Evolutionary conservation across 768 basidiomycete genomes (phyloP), one percentile per base, ranked within the genome.

Genomic region (Leccinum fibrillosum): DNA sequence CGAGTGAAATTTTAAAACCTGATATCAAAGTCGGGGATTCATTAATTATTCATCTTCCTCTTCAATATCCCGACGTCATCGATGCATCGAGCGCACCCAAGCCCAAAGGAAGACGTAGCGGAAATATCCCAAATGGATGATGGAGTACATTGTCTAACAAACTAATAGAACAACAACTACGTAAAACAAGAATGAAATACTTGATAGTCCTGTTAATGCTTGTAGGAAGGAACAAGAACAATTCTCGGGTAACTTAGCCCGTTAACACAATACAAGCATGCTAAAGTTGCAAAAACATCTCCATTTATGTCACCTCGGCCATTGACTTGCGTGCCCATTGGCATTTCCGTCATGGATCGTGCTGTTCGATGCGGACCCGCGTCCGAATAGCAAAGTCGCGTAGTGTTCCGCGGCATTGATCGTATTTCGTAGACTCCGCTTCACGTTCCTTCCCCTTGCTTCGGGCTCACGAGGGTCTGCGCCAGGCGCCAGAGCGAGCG

Each of bases 371-470:
- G 69, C 49, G 9, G 75, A 70, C 39, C 72, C 69, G 28, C 86
- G 79, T n/a, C 86, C 86, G 57, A 89, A 88, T 35, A 88, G 72
- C 59, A 89, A 80, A 5, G 83, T 83, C 5, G 86, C 84, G 66
- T 86, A 86, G 55, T 86, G 83, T 65, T 90, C 88, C 11, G 89
- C 88, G 35, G 82, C 85, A 55, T 78, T 83, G 48, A 90, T 70
- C 13, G 88, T 89, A 57, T 81, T 88, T 51, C 89, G 80, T 52
- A 90, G 63, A 62, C 82, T 85, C 60, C 84, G 77, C 69, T 82
- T 88, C 37, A 86, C 84, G 63, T 81, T 86, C 62, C 86, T 73
- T 26, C 84, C 85, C 57, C 84, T 74, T 42, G 70, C 76, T 58
- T 80, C 84, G 32, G 71, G 73, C 48, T 65, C 73, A 54, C 65